Percentiles rank a stretch among this genome's conserved stretches.
Evolutionary conservation across 345 rosid genomes (phyloP).

Genomic region (Pugionium cornutum): DNA sequence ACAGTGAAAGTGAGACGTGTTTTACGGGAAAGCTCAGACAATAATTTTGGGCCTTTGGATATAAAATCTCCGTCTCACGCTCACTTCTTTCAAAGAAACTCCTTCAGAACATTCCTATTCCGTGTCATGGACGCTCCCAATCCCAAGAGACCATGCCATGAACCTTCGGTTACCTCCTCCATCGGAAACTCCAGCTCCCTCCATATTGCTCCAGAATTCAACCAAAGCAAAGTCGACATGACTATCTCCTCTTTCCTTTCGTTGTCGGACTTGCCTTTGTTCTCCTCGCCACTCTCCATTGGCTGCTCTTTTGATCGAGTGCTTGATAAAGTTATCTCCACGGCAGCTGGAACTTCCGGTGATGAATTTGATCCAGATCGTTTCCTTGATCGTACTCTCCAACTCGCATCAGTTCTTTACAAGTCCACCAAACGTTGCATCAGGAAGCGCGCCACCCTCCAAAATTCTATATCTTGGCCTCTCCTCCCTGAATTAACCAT

Average conservation of each 20-base stretch:
- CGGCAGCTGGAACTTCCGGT: conserved; percentile 4
- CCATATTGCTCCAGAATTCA: conserved; percentile 16
- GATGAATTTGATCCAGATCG: conserved; percentile 51
- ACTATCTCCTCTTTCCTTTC: conserved; percentile 38
- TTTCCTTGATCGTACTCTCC: conserved; percentile 73
- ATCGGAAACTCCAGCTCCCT: background rate
- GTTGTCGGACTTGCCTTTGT: conserved; percentile 35
- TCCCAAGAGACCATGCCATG: conserved; percentile 31
- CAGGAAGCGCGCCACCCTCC: conserved; percentile 66
- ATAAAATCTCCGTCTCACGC: background rate
- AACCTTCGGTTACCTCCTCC: conserved; percentile 24
- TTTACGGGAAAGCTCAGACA: background rate
- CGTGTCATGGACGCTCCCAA: conserved; percentile 35
- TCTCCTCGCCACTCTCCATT: conserved; percentile 52
- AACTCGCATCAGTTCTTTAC: conserved; percentile 59
- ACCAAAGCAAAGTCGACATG: conserved; percentile 30
- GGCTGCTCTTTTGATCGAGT: conserved; percentile 74
- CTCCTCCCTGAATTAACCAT: conserved; percentile 83
- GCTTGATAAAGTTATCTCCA: conserved; percentile 54
- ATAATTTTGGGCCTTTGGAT: conserved; percentile 8
- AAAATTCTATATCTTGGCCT: conserved; percentile 69
- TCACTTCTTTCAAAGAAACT: background rate
- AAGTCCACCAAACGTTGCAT: conserved; percentile 64
- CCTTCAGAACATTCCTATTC: background rate
- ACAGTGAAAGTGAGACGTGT: conserved; percentile 8